Conservation (phyloP, 1,139 yeast species). For the Hyphopichia pseudoburtonii region DNA sequence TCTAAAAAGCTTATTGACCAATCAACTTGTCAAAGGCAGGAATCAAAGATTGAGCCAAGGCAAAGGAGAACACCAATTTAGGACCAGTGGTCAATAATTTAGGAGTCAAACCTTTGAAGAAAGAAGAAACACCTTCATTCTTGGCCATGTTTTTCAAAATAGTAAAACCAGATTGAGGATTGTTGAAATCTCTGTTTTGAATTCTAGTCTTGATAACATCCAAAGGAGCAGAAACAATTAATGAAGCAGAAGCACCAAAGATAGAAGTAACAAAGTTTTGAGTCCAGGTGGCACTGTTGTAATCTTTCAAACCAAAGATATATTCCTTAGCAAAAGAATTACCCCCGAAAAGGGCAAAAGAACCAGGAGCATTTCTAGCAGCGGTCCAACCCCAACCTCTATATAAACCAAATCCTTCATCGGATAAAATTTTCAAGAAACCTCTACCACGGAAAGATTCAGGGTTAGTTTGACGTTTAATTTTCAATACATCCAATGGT, state of each 20-base stretch:
- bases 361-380: constrained; percentile 99
- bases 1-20: constrained; percentile 9
- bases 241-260: constrained; percentile 95
- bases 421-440: constrained; percentile 75
- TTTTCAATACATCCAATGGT: constrained; percentile 94
- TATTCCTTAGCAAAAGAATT: constrained; percentile 98
- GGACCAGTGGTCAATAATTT: constrained; percentile 97
- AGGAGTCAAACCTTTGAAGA: constrained; percentile 96
- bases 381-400: constrained; percentile 99
- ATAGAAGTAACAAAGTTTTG: constrained; percentile 97
- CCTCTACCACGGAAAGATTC: constrained; percentile 98
- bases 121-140: constrained; percentile 86
- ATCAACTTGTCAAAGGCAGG: constrained; percentile 86
- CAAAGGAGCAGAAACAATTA: constrained; percentile 95
- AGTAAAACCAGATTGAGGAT: constrained; percentile 90
- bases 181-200: constrained; percentile 93
- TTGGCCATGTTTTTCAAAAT: constrained; percentile 90
- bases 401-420: constrained; percentile 91
- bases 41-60: constrained; percentile 92
- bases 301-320: constrained; percentile 81
- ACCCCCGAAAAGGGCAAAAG: constrained; percentile 97
- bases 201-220: constrained; percentile 98
- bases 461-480: constrained; percentile 98
- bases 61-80: constrained; percentile 93
- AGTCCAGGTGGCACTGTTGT: constrained; percentile 87